Evolutionary conservation across 2,329 filamentous ascomycete genomes (phyloP).

Genomic region (Ascochyta fabae): DNA sequence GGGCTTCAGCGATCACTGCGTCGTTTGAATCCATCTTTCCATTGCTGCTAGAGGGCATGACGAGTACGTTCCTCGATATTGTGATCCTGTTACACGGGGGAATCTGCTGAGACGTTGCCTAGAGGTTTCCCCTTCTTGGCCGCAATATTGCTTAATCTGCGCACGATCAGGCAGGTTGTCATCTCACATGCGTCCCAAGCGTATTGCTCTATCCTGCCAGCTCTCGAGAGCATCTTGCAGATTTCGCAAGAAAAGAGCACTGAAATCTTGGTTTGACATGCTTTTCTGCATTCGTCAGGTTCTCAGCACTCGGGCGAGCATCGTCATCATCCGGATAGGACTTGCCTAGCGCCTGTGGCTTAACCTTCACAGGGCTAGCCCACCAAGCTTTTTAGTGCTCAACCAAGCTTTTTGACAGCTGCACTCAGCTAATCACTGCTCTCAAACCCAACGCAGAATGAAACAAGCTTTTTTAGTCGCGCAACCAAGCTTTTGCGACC

Average conservation of each 20-base stretch:
- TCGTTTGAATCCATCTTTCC: too few relatives aligned
- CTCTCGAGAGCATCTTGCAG: background rate
- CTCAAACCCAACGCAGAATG: background rate
- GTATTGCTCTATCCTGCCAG: background rate
- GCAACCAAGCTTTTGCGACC: background rate
- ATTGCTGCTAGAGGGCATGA: too few relatives aligned
- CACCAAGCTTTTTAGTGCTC: slow-evolving; percentile 4
- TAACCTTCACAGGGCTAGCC: slow-evolving; percentile 10
- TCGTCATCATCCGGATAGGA: slow-evolving; percentile 3
- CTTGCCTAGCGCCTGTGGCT: slow-evolving; percentile 18
- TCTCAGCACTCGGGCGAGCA: background rate
- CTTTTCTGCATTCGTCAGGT: background rate
- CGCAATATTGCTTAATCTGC: too few relatives aligned
- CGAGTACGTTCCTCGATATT: too few relatives aligned
- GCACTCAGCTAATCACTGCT: background rate
- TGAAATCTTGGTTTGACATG: background rate
- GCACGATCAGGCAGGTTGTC: too few relatives aligned
- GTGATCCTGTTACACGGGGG: too few relatives aligned
- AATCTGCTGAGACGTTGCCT: too few relatives aligned
- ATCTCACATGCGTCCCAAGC: background rate
- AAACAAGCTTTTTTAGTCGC: background rate
- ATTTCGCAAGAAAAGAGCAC: background rate
- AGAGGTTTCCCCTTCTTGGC: too few relatives aligned
- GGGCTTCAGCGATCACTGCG: too few relatives aligned
- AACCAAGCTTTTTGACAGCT: slow-evolving; percentile 4